Conservation (phyloP, 2,329 filamentous ascomycete species). For the Endoconidiophora polonica region DNA sequence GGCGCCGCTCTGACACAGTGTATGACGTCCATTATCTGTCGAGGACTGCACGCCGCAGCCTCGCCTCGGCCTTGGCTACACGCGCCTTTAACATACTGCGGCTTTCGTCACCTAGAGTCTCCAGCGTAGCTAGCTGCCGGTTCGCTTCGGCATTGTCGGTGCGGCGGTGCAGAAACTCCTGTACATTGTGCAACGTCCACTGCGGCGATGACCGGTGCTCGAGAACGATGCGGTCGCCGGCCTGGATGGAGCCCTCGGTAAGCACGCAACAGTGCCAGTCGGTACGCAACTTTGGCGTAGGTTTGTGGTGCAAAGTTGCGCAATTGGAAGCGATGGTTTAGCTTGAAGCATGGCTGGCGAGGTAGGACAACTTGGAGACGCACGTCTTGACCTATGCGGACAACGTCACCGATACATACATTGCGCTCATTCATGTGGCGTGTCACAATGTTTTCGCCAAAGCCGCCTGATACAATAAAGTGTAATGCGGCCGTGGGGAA, state of each 20-base stretch:
- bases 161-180: constrained; percentile 44
- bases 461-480: constrained; percentile 39
- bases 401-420: constrained; percentile 46
- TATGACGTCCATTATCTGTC: constrained; percentile 28
- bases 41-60: constrained; percentile 16
- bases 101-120: constrained; percentile 32
- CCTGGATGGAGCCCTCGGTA: constrained; percentile 33
- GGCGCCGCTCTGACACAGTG: constrained; percentile 31
- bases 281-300: constrained; percentile 38
- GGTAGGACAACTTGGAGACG: constrained; percentile 43
- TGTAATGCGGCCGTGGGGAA: constrained; percentile 30
- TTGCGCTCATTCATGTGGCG: constrained; percentile 44
- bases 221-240: constrained; percentile 39
- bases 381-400: constrained; percentile 33
- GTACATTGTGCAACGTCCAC: constrained; percentile 47
- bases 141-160: constrained; percentile 34
- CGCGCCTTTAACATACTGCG: constrained; percentile 31
- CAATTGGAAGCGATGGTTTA: constrained; percentile 49
- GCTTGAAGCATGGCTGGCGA: constrained; percentile 49
- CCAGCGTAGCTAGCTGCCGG: constrained; percentile 33
- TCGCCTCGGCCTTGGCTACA: constrained; percentile 29
- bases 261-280: constrained; percentile 52
- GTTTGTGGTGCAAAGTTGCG: constrained; percentile 44
- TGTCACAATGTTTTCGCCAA: constrained; percentile 48
- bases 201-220: constrained; percentile 36